Conservation (phyloP, 768 basidiomycete species). For the Podaxis rugospora region DNA sequence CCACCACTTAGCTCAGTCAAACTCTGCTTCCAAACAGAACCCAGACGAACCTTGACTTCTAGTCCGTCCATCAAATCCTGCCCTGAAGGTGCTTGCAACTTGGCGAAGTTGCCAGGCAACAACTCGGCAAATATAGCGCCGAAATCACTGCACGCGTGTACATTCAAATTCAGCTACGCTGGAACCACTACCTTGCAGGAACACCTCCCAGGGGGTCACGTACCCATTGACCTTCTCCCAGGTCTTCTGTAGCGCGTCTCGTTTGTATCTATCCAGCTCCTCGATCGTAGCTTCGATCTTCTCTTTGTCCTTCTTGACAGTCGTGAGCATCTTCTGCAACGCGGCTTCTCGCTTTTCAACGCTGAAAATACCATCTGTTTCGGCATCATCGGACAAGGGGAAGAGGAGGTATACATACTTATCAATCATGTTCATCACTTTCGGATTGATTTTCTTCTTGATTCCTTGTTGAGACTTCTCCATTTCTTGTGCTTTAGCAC, state of each 20-base stretch:
- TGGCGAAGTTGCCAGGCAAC: slow-evolving; percentile 94
- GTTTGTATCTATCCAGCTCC: slow-evolving; percentile 91
- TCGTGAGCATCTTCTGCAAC: slow-evolving; percentile 84
- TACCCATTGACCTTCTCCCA: slow-evolving; percentile 96
- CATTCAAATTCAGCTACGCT: neutral
- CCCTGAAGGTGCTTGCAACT: slow-evolving; percentile 89
- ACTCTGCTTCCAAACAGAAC: slow-evolving; percentile 96
- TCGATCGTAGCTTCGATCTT: slow-evolving; percentile 95
- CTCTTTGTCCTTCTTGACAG: slow-evolving; percentile 86
- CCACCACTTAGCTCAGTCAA: slow-evolving; percentile 97
- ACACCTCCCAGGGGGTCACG: slow-evolving; percentile 22
- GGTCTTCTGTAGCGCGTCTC: slow-evolving; percentile 88
- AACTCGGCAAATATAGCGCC: slow-evolving; percentile 95
- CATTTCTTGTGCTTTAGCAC: slow-evolving; percentile 67
- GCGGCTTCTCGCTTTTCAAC: slow-evolving; percentile 90
- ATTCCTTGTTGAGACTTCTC: slow-evolving; percentile 76
- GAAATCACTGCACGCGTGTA: slow-evolving; percentile 64
- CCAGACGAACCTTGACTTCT: slow-evolving; percentile 95
- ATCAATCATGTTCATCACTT: slow-evolving; percentile 95
- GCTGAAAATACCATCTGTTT: slow-evolving; percentile 32
- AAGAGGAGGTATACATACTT: slow-evolving; percentile 46
- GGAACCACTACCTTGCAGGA: neutral
- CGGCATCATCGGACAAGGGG: neutral
- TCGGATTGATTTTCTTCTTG: slow-evolving; percentile 95
- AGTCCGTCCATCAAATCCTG: slow-evolving; percentile 92